phyloP scores from a whole-genome alignment of 108 stramenopile genomes.

The Poteriospumella lacustris region DNA sequence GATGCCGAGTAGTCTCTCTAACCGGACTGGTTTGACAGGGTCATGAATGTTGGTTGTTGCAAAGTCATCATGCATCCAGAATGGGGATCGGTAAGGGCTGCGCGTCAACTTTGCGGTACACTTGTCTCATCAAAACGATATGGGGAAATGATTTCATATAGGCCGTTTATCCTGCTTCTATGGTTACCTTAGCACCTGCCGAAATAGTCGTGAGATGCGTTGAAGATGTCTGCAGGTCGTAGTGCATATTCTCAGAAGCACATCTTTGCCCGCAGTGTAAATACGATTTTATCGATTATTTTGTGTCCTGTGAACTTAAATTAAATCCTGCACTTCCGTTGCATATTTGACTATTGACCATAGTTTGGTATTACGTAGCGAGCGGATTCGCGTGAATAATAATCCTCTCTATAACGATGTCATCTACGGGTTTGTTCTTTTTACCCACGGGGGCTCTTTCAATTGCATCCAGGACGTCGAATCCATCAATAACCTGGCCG shows the following conservation, averaged over 20 bases:
- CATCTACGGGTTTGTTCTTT: conserved; percentile 74
- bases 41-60: conserved; percentile 89
- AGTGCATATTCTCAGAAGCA: too few relatives aligned
- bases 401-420: conserved; percentile 71
- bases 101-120: neutral
- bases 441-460: conserved; percentile 84
- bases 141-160: neutral
- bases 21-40: conserved; percentile 32
- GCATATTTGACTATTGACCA: too few relatives aligned
- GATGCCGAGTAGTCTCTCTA: neutral
- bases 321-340: too few relatives aligned
- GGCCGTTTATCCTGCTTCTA: conserved; percentile 89
- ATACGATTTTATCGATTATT: too few relatives aligned
- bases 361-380: conserved; percentile 63
- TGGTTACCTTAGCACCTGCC: conserved; percentile 60
- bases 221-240: too few relatives aligned
- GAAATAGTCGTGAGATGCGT: too few relatives aligned
- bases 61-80: conserved; percentile 87
- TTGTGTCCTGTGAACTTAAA: too few relatives aligned
- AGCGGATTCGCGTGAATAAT: conserved; percentile 96
- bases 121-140: neutral
- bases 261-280: too few relatives aligned
- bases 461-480: conserved; percentile 86
- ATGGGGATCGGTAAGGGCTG: conserved; percentile 66
- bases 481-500: conserved; percentile 81